Percentiles rank a stretch among this genome's conserved stretches.
These are phyloP conservation scores for Craterostigma plantagineum DNA, from an alignment of 257 asterid genomes.

Conservation along the genomic window DNA sequence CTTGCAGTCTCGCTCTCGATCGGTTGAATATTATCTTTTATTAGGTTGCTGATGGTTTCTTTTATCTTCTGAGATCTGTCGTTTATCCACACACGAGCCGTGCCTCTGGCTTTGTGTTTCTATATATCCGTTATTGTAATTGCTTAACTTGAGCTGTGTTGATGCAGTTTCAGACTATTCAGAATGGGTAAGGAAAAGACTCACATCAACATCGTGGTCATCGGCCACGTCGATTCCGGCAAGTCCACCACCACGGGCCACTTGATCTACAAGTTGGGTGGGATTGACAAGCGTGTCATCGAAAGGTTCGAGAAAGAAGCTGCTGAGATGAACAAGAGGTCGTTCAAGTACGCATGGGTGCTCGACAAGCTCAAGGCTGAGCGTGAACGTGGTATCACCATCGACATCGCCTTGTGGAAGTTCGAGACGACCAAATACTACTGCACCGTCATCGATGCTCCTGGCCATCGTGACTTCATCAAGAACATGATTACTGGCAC, in stretches of 20 bases:
- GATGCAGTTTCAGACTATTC: no score
- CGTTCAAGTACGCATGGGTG: conserved; percentile 27
- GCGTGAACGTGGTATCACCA: conserved; percentile 32
- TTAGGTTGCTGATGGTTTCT: no score
- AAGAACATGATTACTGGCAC: conserved; percentile 30
- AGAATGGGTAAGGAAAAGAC: conserved; percentile 37
- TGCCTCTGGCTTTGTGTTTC: no score
- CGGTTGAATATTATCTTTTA: no score
- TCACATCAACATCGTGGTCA: conserved; percentile 45
- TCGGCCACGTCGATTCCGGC: conserved; percentile 56
- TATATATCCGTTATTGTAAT: no score
- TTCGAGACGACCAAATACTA: conserved; percentile 30
- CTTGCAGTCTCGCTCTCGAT: no score
- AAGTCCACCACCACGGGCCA: conserved; percentile 50
- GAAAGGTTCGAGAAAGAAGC: conserved; percentile 45
- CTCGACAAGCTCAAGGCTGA: conserved; percentile 37
- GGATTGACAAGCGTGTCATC: conserved; percentile 50
- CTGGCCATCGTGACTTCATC: conserved; percentile 27
- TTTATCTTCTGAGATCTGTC: no score
- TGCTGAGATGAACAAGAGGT: conserved; percentile 27
- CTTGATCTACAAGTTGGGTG: conserved; percentile 52
- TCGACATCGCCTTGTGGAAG: conserved; percentile 31
- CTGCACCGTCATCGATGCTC: conserved; percentile 30
- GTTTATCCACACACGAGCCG: no score
- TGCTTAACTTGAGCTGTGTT: no score